Evolutionary conservation across 2,329 filamentous ascomycete species (phyloP).

Genomic region (Aspergillus nomiae): DNA sequence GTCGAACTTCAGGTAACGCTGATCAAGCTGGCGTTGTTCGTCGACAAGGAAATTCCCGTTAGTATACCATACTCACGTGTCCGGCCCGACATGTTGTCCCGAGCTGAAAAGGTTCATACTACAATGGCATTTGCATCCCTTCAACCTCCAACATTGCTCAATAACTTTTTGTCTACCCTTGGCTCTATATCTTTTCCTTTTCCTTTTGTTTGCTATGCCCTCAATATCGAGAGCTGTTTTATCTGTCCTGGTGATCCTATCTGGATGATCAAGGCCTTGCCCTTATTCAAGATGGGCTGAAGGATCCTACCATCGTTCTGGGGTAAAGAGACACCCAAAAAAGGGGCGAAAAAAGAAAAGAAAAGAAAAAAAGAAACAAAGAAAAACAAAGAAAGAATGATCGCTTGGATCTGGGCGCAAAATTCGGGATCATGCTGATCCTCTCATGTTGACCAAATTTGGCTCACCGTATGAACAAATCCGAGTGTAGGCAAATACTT

Average conservation of each 20-base stretch:
- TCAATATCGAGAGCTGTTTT: not conserved
- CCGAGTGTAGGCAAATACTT: not conserved
- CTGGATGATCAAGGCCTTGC: not conserved
- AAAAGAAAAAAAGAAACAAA: too few relatives aligned
- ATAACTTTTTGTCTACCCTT: not conserved
- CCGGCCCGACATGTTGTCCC: not conserved
- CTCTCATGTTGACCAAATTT: not conserved
- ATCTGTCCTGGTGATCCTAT: not conserved
- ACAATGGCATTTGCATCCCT: not conserved
- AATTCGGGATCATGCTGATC: not conserved
- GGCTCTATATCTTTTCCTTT: not conserved
- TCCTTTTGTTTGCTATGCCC: not conserved
- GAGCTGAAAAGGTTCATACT: not conserved
- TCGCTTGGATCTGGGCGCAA: not conserved
- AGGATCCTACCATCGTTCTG: not conserved
- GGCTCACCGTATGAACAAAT: not conserved
- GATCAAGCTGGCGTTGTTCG: slow-evolving; percentile 24
- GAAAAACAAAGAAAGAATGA: not conserved
- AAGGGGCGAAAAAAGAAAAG: not conserved
- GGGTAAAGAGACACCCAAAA: not conserved
- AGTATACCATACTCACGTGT: slow-evolving; percentile 20
- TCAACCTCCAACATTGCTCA: not conserved
- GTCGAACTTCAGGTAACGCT: slow-evolving; percentile 27
- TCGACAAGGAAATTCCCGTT: slow-evolving; percentile 31
- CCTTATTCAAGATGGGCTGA: not conserved